Evolutionary conservation across 2,329 filamentous ascomycete species (phyloP).

Genomic region (Botryotinia convoluta): DNA sequence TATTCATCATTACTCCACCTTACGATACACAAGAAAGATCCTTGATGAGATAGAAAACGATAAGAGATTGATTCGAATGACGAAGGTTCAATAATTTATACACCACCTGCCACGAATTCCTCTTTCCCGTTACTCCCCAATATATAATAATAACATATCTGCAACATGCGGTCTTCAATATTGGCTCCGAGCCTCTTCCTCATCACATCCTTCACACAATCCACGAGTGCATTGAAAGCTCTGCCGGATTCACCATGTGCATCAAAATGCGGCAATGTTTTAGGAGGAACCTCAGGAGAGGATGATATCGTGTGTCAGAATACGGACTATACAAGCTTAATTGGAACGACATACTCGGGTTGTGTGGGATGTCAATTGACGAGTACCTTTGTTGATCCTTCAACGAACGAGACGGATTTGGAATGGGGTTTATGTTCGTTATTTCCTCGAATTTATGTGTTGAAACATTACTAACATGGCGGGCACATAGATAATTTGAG

Average conservation of each 20-base stretch:
- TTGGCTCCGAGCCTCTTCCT: slow-evolving; percentile 27
- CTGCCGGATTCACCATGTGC: slow-evolving; percentile 34
- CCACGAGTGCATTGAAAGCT: slow-evolving; percentile 29
- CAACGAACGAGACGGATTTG: slow-evolving; percentile 49
- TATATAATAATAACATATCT: slow-evolving; percentile 10
- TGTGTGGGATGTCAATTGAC: slow-evolving; percentile 36
- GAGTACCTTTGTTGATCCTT: slow-evolving; percentile 46
- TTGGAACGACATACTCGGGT: slow-evolving; percentile 28
- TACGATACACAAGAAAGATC: slow-evolving; percentile 5
- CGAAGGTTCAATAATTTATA: slow-evolving; percentile 14
- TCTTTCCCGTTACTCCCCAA: neutral
- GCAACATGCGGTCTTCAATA: slow-evolving; percentile 30
- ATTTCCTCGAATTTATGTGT: neutral
- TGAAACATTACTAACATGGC: neutral
- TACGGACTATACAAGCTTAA: slow-evolving; percentile 21
- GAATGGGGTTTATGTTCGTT: slow-evolving; percentile 55
- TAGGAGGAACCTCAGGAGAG: slow-evolving; percentile 27
- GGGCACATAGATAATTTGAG: slow-evolving; percentile 53
- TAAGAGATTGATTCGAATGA: slow-evolving; percentile 13
- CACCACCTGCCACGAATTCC: neutral
- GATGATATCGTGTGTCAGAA: slow-evolving; percentile 36
- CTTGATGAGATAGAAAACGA: slow-evolving; percentile 1
- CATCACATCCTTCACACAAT: slow-evolving; percentile 25
- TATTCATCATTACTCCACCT: neutral
- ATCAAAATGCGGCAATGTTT: slow-evolving; percentile 34